Conservation (phyloP, 2,329 filamentous ascomycete genomes). For the Cryoendolithus antarcticus region DNA sequence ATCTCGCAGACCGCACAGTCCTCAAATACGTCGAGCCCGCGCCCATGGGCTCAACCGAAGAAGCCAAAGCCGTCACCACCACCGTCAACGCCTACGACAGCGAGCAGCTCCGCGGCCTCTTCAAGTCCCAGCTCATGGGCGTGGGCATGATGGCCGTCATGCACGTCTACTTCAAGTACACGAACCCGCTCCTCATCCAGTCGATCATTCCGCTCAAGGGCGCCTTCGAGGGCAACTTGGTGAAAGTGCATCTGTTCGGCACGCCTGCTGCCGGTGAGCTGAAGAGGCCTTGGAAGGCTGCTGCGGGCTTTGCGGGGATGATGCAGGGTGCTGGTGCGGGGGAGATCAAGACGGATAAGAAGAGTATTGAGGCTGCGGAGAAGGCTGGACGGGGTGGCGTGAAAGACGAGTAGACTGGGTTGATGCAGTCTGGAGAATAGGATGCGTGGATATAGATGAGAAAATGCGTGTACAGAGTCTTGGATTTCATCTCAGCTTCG, state of each 20-base stretch:
- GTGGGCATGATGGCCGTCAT: conserved; percentile 97
- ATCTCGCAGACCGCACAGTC: conserved; percentile 68
- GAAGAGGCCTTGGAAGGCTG: conserved; percentile 88
- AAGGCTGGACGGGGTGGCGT: conserved; percentile 37
- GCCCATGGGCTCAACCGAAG: conserved; percentile 83
- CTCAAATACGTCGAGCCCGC: conserved; percentile 98
- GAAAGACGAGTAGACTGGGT: conserved; percentile 36
- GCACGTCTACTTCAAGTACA: conserved; percentile 99
- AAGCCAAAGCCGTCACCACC: conserved; percentile 91
- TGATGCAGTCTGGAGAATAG: not conserved
- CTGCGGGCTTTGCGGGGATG: conserved; percentile 69
- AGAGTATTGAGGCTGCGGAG: conserved; percentile 42
- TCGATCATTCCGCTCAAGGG: conserved; percentile 96
- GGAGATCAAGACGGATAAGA: conserved; percentile 70
- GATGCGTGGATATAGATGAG: not conserved
- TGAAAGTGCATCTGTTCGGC: conserved; percentile 90
- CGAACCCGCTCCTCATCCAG: conserved; percentile 97
- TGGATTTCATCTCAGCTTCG: not conserved
- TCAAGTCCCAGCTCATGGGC: conserved; percentile 90
- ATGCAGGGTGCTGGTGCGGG: conserved; percentile 47
- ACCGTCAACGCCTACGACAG: conserved; percentile 93
- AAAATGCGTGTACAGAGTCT: not conserved
- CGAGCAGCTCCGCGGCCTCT: conserved; percentile 67
- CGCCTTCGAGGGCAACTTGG: conserved; percentile 85
- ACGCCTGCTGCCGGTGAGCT: conserved; percentile 79